Conservation (phyloP, 768 basidiomycete species). For the Agaricus subrufescens region DNA sequence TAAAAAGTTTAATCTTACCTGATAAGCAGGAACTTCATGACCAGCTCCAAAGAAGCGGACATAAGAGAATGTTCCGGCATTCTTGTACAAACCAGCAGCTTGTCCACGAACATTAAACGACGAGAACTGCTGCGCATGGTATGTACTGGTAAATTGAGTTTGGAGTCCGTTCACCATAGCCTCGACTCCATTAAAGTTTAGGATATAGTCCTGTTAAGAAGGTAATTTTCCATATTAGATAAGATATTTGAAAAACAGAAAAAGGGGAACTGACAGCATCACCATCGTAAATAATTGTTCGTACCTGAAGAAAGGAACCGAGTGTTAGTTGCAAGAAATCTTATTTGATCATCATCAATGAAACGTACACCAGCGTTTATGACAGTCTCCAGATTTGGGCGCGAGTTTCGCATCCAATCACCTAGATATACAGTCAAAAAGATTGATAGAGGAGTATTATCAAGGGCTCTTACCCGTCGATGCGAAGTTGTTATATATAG, state of each 20-base stretch:
- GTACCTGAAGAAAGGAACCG: slow-evolving; percentile 18
- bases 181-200: slow-evolving; percentile 54
- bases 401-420: slow-evolving; percentile 55
- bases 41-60: slow-evolving; percentile 46
- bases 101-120: slow-evolving; percentile 48
- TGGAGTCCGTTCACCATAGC: slow-evolving; percentile 48
- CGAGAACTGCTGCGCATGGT: slow-evolving; percentile 36
- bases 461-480: slow-evolving; percentile 28
- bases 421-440: slow-evolving; percentile 19
- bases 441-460: neutral
- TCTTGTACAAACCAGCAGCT: slow-evolving; percentile 49
- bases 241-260: neutral
- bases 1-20: slow-evolving; percentile 17
- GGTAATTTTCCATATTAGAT: neutral
- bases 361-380: slow-evolving; percentile 46
- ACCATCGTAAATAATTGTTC: slow-evolving; percentile 51
- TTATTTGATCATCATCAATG: neutral
- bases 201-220: slow-evolving; percentile 39
- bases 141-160: slow-evolving; percentile 39
- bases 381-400: slow-evolving; percentile 48
- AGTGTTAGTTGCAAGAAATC: neutral
- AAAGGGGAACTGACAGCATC: slow-evolving; percentile 39
- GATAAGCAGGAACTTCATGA: slow-evolving; percentile 45
- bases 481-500: slow-evolving; percentile 44
- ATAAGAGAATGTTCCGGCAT: slow-evolving; percentile 54